These are phyloP conservation scores for Neofusicoccum kwambonambiense DNA, from an alignment of 2,329 filamentous ascomycete genomes.

Conservation along the genomic window DNA sequence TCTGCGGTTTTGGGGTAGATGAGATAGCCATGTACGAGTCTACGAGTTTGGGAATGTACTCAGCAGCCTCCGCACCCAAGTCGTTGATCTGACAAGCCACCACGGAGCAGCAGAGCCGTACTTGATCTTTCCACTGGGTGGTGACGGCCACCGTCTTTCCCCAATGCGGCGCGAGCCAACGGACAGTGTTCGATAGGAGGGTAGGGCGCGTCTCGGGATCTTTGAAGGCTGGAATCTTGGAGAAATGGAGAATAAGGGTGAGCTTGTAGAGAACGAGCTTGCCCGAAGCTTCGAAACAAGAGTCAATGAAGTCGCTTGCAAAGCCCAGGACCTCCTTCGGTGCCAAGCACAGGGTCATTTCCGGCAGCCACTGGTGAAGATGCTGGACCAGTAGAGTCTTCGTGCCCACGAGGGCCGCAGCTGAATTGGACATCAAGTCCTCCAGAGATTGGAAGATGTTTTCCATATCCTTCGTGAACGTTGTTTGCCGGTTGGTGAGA, in stretches of 20 bases:
- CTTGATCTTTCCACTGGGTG: conserved; percentile 88
- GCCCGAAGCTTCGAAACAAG: conserved; percentile 81
- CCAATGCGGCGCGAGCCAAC: conserved; percentile 95
- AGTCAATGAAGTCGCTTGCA: conserved; percentile 90
- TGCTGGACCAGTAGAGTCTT: conserved; percentile 95
- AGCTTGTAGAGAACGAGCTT: conserved; percentile 91
- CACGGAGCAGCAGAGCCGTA: conserved; percentile 89
- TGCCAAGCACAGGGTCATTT: conserved; percentile 72
- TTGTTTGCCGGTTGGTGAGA: conserved; percentile 68
- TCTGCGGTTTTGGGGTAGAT: conserved; percentile 59
- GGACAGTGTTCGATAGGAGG: conserved; percentile 76
- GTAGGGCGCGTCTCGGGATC: conserved; percentile 72
- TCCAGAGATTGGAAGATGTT: conserved; percentile 89
- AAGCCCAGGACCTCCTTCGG: conserved; percentile 87
- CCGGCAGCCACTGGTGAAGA: conserved; percentile 96
- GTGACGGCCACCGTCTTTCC: conserved; percentile 70
- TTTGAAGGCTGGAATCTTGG: conserved; percentile 76
- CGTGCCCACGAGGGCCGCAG: conserved; percentile 84
- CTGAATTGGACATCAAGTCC: conserved; percentile 81
- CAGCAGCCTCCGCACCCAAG: conserved; percentile 76
- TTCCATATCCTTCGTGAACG: conserved; percentile 80
- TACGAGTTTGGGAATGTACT: conserved; percentile 87
- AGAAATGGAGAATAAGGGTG: conserved; percentile 88
- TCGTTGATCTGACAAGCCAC: conserved; percentile 80
- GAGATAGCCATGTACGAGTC: conserved; percentile 83